phyloP scores from a whole-genome alignment of 2,329 filamentous ascomycete genomes.

The Grosmannia clavigera region DNA sequence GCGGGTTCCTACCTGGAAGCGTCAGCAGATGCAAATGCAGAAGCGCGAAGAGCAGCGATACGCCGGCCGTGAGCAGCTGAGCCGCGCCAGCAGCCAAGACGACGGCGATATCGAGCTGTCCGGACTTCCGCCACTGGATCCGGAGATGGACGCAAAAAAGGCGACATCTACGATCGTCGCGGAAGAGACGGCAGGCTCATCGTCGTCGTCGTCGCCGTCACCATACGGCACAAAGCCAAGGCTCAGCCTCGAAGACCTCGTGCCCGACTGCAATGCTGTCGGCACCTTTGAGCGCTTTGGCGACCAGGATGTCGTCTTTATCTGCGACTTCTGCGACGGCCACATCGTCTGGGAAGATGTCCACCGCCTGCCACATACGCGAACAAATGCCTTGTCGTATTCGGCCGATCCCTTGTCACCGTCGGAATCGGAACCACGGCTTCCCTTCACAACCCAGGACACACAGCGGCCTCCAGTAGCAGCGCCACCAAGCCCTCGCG shows the following conservation, averaged over 20 bases:
- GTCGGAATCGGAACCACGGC: constrained; percentile 5
- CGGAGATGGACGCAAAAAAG: neutral
- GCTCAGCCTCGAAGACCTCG: constrained; percentile 32
- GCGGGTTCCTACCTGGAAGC: constrained; percentile 14
- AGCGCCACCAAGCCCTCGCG: constrained; percentile 2
- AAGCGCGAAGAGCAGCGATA: constrained; percentile 4
- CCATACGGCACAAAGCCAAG: neutral
- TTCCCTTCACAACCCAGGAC: neutral
- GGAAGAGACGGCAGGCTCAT: neutral
- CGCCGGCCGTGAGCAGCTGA: constrained; percentile 9
- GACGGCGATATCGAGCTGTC: constrained; percentile 7
- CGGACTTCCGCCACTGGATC: neutral
- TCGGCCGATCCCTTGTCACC: constrained; percentile 5
- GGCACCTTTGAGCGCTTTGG: constrained; percentile 45
- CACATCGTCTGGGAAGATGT: constrained; percentile 47
- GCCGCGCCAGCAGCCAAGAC: neutral
- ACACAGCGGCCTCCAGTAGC: neutral
- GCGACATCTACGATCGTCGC: neutral
- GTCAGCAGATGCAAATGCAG: constrained; percentile 11
- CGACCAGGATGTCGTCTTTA: constrained; percentile 41
- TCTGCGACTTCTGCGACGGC: constrained; percentile 51
- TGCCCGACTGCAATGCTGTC: constrained; percentile 34
- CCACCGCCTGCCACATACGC: constrained; percentile 23
- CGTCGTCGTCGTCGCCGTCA: neutral
- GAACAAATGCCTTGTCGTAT: constrained; percentile 2